Evolutionary conservation across 768 basidiomycete species (phyloP), one percentile per base, ranked within the genome.

Genomic region (Tulasnella sp.): DNA sequence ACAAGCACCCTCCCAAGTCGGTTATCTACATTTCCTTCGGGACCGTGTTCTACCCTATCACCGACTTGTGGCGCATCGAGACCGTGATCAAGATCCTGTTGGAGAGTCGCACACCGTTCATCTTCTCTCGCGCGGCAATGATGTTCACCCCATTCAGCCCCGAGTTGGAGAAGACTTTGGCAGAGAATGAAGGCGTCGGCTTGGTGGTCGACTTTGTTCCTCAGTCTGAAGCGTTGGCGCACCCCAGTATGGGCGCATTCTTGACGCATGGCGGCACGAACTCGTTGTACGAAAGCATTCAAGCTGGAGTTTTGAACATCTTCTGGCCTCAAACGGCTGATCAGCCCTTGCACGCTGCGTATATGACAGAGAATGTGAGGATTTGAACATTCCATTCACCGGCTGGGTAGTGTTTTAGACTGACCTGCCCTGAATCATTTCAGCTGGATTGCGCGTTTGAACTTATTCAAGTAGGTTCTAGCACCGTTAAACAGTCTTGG

Each of bases 321-420:
- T 56, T 56, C 54, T 56, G 54, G 54, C 54, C 54, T 19, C 41
- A 34, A 11, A 17, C 34, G n/a, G 54, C 54, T 21, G 54, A 56
- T 38, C 54, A 56, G 42, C 54, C 54, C 3, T 26, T 42, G 9
- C 54, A 42, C 26, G 54, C 54, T 24, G 54, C 54, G n/a, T 56
- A 56, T 8, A n/a, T 56, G 54, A 42, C 51, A 19, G 24, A 51
- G 29, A 51, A 26, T 27, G 51, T 51, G 27, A 24, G 51, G 24
- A 30, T 24, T 29, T 38, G 7, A 24, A 19, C 8, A 3, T 5
- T 49, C 48, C 13, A 17, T 32, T 52, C 1, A 49, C 11, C 15
- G 47, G 15, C n/a, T n/a, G 47, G 2, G 13, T 24, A n/a, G 24
- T 29, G 42, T 42, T 9, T 38, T 17, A 42, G 27, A n/a, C 54